Evolutionary conservation across 345 rosid species (phyloP), one percentile per base, ranked within the genome.

Genomic region (Cardiospermum halicacabum): DNA sequence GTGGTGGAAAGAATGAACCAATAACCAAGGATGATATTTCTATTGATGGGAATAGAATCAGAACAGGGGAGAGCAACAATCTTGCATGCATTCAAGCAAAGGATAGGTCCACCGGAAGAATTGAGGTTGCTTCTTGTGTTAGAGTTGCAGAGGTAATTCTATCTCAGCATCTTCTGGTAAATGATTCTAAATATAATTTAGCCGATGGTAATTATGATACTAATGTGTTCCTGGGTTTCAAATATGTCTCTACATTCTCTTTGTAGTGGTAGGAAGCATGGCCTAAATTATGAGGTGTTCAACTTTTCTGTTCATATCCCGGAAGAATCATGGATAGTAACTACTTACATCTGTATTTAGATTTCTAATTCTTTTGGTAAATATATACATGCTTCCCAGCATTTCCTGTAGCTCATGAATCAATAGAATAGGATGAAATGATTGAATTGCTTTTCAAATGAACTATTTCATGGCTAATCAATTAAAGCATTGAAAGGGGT

Each of bases 1-100:
- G 74, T 19, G 75, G 74, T 65, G 84, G 81, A 64, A 78, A 70
- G 70, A 80, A 64, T 68, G 95, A 82, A 58, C 62, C 64, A 51
- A 65, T 69, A 58, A 82, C 53, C 54, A 64, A 67, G 66, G 83
- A 70, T 56, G 79, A 80, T 57, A 75, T 92, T 77, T 79, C 82
- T 43, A 66, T 89, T 60, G 67, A 78, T 56, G 91, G 85, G n/a
- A 78, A 79, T 45, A 88, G 80, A 81, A 70, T 92, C 70, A 85
- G 74, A 84, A 92, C 98, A 60, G 64, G 72, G 10, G 82, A 80
- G 60, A 83, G 81, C 66, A 82, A 82, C 75, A 79, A 76, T 82
- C 75, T 84, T 55, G 96, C 91, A 26, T 92, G 98, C 80, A 83
- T 92, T 78, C 91, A 81, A 67, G 98, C 89, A 58, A 92, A 89